Conservation (phyloP, 805 yeast species). For the Saturnispora hagleri region DNA sequence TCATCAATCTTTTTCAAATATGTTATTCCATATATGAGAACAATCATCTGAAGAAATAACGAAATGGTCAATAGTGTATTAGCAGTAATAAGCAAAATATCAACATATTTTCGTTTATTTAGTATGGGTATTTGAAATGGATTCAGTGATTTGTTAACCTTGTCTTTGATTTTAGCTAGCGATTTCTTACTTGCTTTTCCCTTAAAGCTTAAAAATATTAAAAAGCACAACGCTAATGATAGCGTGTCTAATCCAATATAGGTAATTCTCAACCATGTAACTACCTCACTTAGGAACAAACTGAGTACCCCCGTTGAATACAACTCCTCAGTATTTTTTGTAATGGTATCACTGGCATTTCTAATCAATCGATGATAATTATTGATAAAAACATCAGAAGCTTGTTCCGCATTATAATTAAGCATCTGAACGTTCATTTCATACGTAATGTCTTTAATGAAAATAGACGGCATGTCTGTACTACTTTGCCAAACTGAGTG, state of each 20-base stretch:
- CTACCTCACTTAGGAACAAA: neutral
- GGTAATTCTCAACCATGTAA: neutral
- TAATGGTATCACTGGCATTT: constrained; percentile 1
- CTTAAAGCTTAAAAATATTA: constrained; percentile 4
- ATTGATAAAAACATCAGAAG: constrained; percentile 34
- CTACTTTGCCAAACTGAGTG: constrained; percentile 9
- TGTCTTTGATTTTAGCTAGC: neutral
- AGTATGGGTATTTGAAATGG: neutral
- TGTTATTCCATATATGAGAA: constrained; percentile 1
- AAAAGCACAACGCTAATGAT: neutral
- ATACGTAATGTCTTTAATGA: constrained; percentile 42
- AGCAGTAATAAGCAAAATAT: neutral
- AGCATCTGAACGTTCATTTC: constrained; percentile 25
- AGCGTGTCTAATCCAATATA: constrained; percentile 1
- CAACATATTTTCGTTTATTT: neutral
- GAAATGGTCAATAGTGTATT: neutral
- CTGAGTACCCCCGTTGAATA: constrained; percentile 2
- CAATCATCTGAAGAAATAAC: neutral
- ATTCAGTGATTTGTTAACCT: neutral
- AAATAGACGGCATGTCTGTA: constrained; percentile 35
- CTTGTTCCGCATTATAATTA: constrained; percentile 29
- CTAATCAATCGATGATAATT: constrained; percentile 30
- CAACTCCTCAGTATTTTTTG: neutral
- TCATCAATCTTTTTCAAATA: constrained; percentile 3
- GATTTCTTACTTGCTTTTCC: neutral